Percentiles rank a stretch among this genome's conserved stretches.
Conservation (phyloP, 2,329 filamentous ascomycete species). For the Fusarium sp. region DNA sequence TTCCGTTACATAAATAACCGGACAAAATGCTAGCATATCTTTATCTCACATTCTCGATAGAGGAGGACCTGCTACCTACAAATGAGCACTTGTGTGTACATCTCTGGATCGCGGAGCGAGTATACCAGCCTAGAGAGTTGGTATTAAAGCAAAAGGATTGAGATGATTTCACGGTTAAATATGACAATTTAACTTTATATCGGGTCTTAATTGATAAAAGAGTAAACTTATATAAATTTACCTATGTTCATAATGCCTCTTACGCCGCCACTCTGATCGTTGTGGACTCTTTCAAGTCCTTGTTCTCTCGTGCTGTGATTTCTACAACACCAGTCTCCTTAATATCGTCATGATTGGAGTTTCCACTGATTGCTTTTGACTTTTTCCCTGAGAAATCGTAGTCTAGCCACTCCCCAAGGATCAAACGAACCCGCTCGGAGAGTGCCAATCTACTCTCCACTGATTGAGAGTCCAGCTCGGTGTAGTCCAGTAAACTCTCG, state of each 20-base stretch:
- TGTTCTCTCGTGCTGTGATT: neutral
- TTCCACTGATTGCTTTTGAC: rapidly evolving
- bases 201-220: no score
- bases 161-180: no score
- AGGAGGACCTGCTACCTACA: no score
- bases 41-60: no score
- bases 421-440: neutral
- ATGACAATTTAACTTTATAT: no score
- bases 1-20: no score
- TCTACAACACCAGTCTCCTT: rapidly evolving
- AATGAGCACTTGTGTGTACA: no score
- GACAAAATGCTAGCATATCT: no score
- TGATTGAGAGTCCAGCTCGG: neutral
- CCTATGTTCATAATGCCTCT: neutral
- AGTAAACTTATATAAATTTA: neutral
- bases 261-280: neutral
- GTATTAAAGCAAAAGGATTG: no score
- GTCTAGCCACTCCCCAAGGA: slow-evolving; percentile 2
- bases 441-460: neutral
- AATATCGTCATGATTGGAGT: rapidly evolving
- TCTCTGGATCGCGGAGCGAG: no score
- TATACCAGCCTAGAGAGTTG: no score
- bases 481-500: neutral
- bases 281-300: neutral
- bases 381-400: slow-evolving; percentile 5